Evolutionary conservation across 257 asterid species (phyloP).

Genomic region (Nicotiana undulata): DNA sequence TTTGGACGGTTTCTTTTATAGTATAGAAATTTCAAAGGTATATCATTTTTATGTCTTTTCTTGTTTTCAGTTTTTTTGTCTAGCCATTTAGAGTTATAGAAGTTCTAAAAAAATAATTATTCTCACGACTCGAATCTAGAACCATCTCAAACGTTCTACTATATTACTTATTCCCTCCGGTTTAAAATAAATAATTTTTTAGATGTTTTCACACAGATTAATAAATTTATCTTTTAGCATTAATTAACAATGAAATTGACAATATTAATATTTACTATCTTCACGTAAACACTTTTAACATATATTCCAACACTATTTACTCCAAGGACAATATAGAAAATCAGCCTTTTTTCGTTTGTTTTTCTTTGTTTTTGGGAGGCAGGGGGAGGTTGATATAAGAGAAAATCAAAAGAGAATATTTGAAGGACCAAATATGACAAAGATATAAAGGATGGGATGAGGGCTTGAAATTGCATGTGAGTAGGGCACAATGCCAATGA

Average conservation of each 20-base stretch:
- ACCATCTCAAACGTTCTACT: too few relatives aligned
- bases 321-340: too few relatives aligned
- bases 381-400: not conserved
- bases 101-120: too few relatives aligned
- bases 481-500: not conserved
- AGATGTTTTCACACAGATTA: too few relatives aligned
- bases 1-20: constrained; percentile 11
- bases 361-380: not conserved
- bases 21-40: not conserved
- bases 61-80: not conserved
- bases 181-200: too few relatives aligned
- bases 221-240: too few relatives aligned
- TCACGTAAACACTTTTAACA: too few relatives aligned
- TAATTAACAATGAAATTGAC: too few relatives aligned
- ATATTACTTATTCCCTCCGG: too few relatives aligned
- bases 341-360: not conserved
- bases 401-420: not conserved
- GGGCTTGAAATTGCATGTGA: not conserved
- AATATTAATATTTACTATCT: too few relatives aligned
- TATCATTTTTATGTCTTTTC: not conserved
- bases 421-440: not conserved
- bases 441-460: not conserved
- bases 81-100: not conserved
- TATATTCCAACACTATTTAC: too few relatives aligned
- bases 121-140: too few relatives aligned